Evolutionary conservation across 2,329 filamentous ascomycete species (phyloP), one percentile per base, ranked within the genome.

Genomic region (Cephalotrichum gorgonifer): DNA sequence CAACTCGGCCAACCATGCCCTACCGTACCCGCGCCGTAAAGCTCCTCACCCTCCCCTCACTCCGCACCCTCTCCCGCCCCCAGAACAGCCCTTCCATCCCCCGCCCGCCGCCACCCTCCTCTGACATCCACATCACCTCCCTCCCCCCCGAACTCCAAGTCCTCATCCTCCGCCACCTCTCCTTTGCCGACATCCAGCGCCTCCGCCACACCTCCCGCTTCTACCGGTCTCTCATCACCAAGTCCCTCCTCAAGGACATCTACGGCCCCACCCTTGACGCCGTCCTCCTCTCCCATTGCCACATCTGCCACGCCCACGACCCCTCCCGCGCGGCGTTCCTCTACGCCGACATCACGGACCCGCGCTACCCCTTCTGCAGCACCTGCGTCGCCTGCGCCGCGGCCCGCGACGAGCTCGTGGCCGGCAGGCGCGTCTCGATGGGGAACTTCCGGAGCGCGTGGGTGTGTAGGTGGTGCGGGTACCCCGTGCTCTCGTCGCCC

Each of bases 391-490:
- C 58, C 22, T 74, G 71, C 51, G 61, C 66, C 8, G 57, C 65
- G 14, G 56, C 56, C 15, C 52, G 54, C 4, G 55, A 60, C 12
- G 67, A 70, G 6, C 62, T 66, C 7, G 56, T 58, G 17, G 60
- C 70, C 4, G 69, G 69, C 5, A 54, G 56, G n/a, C 60, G 57
- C 54, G 61, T 70, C n/a, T 55, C 54, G 0, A 59, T 73, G 39
- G 68, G 60, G 6, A 66, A 66, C 41, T 55, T 56, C 17, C 53
- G 56, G 9, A 55, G 53, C 4, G 61, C 64, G 26, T 71, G 62
- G 59, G 59, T 69, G 11, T 74, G 71, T 42, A 63, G 70, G 6
- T 73, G 68, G 62, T 73, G 71, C 55, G 69, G 70, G 0, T 63
- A 58, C 51, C 70, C 69, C 7, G 58, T 71, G 28, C 54, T 56